Percentiles rank a stretch among this genome's conserved stretches.
Evolutionary conservation across 352 stramenopile species (phyloP).

Genomic region (Globisporangium paddicum): DNA sequence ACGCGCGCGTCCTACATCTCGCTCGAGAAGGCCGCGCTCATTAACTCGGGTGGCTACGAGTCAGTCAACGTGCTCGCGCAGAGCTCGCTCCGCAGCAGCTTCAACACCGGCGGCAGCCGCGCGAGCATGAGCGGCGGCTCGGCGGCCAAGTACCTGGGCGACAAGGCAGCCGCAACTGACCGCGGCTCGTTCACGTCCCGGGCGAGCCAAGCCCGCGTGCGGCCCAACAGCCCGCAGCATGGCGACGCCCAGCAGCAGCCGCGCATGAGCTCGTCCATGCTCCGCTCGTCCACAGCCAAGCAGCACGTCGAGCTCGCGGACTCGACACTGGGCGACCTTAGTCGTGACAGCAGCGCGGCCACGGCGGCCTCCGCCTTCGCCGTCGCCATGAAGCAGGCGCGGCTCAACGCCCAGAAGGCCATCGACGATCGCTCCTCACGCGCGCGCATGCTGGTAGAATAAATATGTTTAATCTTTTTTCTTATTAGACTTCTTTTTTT

Average conservation of each 20-base stretch:
- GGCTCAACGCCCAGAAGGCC: conserved; percentile 62
- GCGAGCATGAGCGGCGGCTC: neutral
- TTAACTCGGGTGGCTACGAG: conserved; percentile 11
- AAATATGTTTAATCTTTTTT: neutral
- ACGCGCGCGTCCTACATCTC: conserved; percentile 13
- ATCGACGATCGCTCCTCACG: conserved; percentile 41
- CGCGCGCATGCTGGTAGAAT: neutral
- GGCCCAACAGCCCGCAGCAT: conserved; percentile 12
- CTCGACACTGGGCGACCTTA: neutral
- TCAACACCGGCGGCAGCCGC: neutral
- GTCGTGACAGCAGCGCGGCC: conserved; percentile 10
- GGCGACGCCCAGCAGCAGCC: neutral
- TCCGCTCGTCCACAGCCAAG: neutral
- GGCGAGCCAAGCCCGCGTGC: conserved; percentile 9
- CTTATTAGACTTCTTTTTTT: too few relatives aligned
- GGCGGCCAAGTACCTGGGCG: neutral
- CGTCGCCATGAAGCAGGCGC: conserved; percentile 73
- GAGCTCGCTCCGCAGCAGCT: neutral
- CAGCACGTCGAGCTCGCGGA: neutral
- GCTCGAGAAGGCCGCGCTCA: conserved; percentile 11
- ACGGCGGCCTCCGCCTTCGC: conserved; percentile 64
- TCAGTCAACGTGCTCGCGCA: conserved; percentile 3
- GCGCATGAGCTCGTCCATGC: neutral
- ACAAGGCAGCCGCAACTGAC: neutral
- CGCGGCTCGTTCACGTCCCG: conserved; percentile 5